Conservation (phyloP, 352 stramenopile species). For the Phytophthora fragariaefolia region DNA sequence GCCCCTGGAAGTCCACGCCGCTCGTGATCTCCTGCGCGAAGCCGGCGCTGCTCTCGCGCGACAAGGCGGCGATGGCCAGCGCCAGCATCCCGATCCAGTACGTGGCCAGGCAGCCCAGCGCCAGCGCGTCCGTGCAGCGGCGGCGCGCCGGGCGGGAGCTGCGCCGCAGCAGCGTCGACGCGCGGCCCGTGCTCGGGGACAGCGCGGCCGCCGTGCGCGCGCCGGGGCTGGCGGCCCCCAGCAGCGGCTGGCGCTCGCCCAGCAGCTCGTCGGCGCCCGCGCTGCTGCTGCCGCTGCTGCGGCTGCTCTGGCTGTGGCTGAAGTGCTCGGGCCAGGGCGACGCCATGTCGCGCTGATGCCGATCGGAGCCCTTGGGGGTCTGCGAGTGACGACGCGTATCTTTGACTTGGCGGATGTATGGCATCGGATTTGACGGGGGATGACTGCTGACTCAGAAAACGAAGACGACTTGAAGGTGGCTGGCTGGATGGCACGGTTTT, state of each 20-base stretch:
- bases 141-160: conserved; percentile 49
- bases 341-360: not conserved
- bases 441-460: not conserved
- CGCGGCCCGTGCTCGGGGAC: conserved; percentile 55
- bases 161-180: conserved; percentile 45
- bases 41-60: conserved; percentile 63
- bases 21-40: conserved; percentile 85
- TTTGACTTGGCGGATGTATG: conserved; percentile 22
- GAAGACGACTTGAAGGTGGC: too few species aligned
- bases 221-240: conserved; percentile 23
- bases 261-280: conserved; percentile 29
- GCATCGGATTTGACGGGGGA: conserved; percentile 1
- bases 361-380: conserved; percentile 9
- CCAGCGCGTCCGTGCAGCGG: conserved; percentile 64
- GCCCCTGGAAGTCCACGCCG: conserved; percentile 78
- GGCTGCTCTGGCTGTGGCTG: conserved; percentile 33
- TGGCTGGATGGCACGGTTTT: too few species aligned
- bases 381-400: conserved; percentile 14
- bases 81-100: conserved; percentile 87
- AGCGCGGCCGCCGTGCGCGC: conserved; percentile 45
- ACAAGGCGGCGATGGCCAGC: conserved; percentile 70
- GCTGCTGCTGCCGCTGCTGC: conserved; percentile 12
- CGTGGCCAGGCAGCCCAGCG: conserved; percentile 52
- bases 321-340: conserved; percentile 29
- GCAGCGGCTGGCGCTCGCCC: conserved; percentile 54